Conservation (phyloP, 2,329 filamentous ascomycete species). For the Aspergillus aculeatinus region DNA sequence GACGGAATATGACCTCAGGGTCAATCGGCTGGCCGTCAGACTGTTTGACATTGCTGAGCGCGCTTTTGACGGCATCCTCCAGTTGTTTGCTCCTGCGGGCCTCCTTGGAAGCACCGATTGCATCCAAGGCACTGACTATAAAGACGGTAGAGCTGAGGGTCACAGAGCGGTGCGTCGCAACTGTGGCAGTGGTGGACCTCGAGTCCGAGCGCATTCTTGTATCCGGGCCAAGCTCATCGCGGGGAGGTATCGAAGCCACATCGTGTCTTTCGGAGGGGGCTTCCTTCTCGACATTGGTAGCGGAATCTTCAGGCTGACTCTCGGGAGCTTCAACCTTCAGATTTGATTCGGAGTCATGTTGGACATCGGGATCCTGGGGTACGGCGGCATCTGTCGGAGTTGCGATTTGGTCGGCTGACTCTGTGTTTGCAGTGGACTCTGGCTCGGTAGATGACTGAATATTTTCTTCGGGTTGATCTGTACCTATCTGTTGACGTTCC, state of each 20-base stretch:
- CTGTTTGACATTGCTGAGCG: conserved; percentile 81
- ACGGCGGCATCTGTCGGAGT: conserved; percentile 27
- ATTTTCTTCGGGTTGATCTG: conserved; percentile 18
- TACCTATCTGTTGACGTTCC: conserved; percentile 31
- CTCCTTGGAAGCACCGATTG: conserved; percentile 88
- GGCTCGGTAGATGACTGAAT: conserved; percentile 8
- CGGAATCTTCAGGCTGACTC: conserved; percentile 15
- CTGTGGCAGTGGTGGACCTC: conserved; percentile 57
- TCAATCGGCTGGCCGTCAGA: conserved; percentile 78
- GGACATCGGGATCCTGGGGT: conserved; percentile 22
- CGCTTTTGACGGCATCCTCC: conserved; percentile 75
- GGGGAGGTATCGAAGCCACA: conserved; percentile 19
- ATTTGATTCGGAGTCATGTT: conserved; percentile 21
- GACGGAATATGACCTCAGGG: conserved; percentile 87
- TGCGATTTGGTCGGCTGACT: conserved; percentile 25
- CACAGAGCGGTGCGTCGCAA: conserved; percentile 54
- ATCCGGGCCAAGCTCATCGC: conserved; percentile 26
- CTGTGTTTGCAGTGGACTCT: conserved; percentile 21
- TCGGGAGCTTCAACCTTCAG: conserved; percentile 18
- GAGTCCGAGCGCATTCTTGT: conserved; percentile 58
- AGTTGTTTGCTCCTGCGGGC: conserved; percentile 83
- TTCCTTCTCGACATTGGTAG: conserved; percentile 15
- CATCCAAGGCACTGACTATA: conserved; percentile 88
- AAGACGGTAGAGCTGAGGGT: conserved; percentile 94
- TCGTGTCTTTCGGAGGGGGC: conserved; percentile 18